phyloP scores from a whole-genome alignment of 257 asterid species.

The Haberlea rhodopensis region DNA sequence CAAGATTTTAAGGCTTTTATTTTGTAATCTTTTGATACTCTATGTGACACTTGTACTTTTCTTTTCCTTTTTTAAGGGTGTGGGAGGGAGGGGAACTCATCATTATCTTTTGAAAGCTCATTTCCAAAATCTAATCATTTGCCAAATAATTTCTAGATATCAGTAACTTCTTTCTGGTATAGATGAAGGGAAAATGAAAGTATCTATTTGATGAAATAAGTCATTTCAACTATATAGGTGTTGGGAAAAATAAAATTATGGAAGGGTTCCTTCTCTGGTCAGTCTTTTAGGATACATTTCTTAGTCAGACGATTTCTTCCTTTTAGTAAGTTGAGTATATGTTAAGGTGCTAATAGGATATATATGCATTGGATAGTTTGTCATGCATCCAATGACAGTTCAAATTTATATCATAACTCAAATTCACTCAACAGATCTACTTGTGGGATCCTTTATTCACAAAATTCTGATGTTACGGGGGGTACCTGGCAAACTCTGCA shows the following conservation, averaged over 20 bases:
- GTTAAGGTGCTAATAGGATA: not conserved
- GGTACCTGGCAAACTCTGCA: constrained; percentile 68
- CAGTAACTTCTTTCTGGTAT: not conserved
- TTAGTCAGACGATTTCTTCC: not conserved
- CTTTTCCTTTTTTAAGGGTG: too few species aligned
- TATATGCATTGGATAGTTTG: not conserved
- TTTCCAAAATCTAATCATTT: not conserved
- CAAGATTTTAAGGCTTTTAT: not conserved
- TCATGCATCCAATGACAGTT: constrained; percentile 11
- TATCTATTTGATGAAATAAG: not conserved
- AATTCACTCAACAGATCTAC: constrained; percentile 65
- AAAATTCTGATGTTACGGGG: constrained; percentile 68
- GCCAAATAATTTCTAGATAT: constrained; percentile 12
- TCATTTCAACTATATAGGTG: not conserved
- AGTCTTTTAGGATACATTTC: not conserved
- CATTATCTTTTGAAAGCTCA: not conserved
- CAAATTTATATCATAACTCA: constrained; percentile 24
- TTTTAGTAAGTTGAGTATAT: not conserved
- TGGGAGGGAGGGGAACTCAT: not conserved
- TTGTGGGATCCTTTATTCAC: constrained; percentile 77
- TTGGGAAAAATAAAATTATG: constrained; percentile 1
- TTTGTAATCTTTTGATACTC: constrained; percentile 1
- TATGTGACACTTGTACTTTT: not conserved
- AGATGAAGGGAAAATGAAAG: not conserved
- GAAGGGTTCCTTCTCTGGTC: not conserved